Percentiles rank a stretch among this genome's conserved stretches.
Evolutionary conservation across 139 green algal species (phyloP).

Genomic region (Raphidocelis subcapitata): DNA sequence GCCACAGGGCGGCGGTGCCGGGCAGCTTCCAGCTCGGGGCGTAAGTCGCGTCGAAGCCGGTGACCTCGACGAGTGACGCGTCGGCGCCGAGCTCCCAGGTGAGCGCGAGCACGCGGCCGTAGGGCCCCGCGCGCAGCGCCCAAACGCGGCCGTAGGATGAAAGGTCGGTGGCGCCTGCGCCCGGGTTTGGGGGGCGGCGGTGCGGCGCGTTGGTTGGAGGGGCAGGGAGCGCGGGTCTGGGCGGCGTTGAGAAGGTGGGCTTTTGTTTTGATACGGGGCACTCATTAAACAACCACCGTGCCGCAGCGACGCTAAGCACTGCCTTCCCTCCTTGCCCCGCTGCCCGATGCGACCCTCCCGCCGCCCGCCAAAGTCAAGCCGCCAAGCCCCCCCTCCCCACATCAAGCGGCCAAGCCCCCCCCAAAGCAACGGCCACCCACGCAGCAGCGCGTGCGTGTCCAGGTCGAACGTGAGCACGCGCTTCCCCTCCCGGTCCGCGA

Average conservation of each 20-base stretch:
- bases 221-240: too few species aligned
- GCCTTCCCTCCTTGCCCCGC: too few species aligned
- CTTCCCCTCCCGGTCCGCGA: constrained; percentile 61
- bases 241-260: too few species aligned
- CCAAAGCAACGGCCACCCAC: constrained; percentile 11
- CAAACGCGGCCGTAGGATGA: constrained; percentile 51
- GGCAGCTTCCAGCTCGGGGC: constrained; percentile 38
- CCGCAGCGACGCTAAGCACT: too few species aligned
- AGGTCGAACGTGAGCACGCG: constrained; percentile 32
- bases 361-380: neutral
- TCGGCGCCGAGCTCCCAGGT: constrained; percentile 46
- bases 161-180: constrained; percentile 31
- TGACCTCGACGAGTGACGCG: constrained; percentile 24
- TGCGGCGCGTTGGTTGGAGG: too few species aligned
- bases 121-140: constrained; percentile 59
- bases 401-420: too few species aligned
- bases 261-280: too few species aligned
- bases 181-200: too few species aligned
- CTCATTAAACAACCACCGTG: too few species aligned
- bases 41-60: neutral
- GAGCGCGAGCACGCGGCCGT: constrained; percentile 66
- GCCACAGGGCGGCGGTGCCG: constrained; percentile 34
- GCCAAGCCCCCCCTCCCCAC: neutral
- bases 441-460: neutral
- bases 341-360: too few species aligned